These are phyloP conservation scores for Myrica gale DNA, from an alignment of 306 rosid genomes.

Conservation along the genomic window DNA sequence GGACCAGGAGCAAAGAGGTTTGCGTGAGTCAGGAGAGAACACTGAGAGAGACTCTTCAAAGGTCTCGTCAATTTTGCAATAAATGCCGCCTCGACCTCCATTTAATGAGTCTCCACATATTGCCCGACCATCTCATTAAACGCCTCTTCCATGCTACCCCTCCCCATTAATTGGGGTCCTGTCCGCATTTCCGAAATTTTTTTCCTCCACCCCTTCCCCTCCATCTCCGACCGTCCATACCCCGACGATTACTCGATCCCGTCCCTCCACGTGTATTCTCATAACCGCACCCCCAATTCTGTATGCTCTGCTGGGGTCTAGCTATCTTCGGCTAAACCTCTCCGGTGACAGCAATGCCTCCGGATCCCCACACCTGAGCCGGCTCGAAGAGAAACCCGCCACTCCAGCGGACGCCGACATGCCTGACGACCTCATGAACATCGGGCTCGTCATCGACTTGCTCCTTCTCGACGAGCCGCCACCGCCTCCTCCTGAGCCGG, in stretches of 20 bases:
- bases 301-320: not conserved
- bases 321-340: conserved; percentile 64
- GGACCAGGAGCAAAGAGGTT: not conserved
- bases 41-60: not conserved
- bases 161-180: conserved; percentile 35
- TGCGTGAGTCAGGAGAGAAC: no score
- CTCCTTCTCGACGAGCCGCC: conserved; percentile 75
- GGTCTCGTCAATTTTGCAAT: conserved; percentile 27
- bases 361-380: conserved; percentile 90
- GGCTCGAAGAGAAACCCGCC: conserved; percentile 73
- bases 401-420: conserved; percentile 18
- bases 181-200: not conserved
- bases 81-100: conserved; percentile 34
- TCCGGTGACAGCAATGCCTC: conserved; percentile 96
- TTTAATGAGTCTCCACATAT: conserved; percentile 40
- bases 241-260: conserved; percentile 17
- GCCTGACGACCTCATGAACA: conserved; percentile 70
- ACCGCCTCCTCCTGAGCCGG: conserved; percentile 37
- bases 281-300: no score
- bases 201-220: not conserved
- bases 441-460: conserved; percentile 86
- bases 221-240: conserved; percentile 42
- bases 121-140: conserved; percentile 48
- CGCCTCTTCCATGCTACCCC: conserved; percentile 38
- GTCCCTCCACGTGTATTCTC: conserved; percentile 50